A percentile compares a stretch with the other conserved stretches of the same genome.
These are phyloP conservation scores for Zopfochytrium polystomum DNA, from an alignment of 371 early-diverging fungal species.

Conservation along the genomic window DNA sequence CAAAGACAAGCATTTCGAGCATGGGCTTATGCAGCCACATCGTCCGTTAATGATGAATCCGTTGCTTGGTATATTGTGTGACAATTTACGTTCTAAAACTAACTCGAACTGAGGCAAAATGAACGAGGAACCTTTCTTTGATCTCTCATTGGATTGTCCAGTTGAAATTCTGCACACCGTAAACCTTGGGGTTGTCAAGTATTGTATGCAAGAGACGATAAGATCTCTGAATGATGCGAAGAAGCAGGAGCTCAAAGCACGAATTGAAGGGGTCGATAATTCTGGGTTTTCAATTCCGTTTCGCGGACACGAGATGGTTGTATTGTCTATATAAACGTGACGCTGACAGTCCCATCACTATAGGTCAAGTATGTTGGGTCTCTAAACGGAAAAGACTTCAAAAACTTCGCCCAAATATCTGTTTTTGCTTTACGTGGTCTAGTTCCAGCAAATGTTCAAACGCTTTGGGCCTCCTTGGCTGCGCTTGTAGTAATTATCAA, in stretches of 20 bases:
- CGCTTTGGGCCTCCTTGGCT: constrained; percentile 2
- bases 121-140: constrained; percentile 9
- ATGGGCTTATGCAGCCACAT: not conserved
- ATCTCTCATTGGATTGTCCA: not conserved
- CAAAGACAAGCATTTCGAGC: not conserved
- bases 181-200: constrained; percentile 1
- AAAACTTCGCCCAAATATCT: constrained; percentile 1
- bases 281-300: not conserved
- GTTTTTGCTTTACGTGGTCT: not conserved
- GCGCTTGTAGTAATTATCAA: not conserved
- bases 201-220: not conserved
- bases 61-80: no score
- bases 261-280: not conserved
- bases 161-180: constrained; percentile 8
- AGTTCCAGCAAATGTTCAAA: not conserved
- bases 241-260: not conserved
- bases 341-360: not conserved
- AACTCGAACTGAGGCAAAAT: no score
- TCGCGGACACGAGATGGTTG: constrained; percentile 1
- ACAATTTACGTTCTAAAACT: no score
- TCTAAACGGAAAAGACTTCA: constrained; percentile 10
- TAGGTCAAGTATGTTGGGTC: constrained; percentile 11
- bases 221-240: not conserved
- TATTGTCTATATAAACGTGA: not conserved
- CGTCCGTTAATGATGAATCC: not conserved